phyloP scores from a whole-genome alignment of 371 early-diverging fungal species.

The Rhizomucor pusillus region DNA sequence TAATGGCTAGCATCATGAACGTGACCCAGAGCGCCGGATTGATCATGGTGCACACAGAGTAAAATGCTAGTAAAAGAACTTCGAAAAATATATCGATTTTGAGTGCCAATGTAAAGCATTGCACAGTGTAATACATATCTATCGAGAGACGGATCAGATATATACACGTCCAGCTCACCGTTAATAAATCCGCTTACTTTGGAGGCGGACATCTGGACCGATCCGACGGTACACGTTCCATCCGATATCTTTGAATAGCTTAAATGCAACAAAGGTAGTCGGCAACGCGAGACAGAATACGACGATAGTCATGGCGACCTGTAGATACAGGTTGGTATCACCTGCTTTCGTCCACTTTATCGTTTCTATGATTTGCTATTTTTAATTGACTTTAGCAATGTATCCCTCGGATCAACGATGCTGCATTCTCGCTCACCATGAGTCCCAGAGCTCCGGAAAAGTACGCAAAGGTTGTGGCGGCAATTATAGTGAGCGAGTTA shows the following conservation, averaged over 20 bases:
- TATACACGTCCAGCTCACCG: no score
- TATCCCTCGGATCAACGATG: no score
- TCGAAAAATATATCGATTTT: conserved; percentile 19
- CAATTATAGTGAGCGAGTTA: conserved; percentile 17
- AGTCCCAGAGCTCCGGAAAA: conserved; percentile 17
- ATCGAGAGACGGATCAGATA: background rate
- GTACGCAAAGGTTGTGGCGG: conserved; percentile 7
- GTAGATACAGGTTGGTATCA: conserved; percentile 12
- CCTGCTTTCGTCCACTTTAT: conserved; percentile 3
- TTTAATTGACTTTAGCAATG: no score
- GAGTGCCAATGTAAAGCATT: conserved; percentile 13
- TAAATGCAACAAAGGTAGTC: conserved; percentile 9
- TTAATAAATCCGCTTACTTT: conserved; percentile 5
- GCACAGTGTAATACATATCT: conserved; percentile 18
- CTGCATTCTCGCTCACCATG: conserved; percentile 5
- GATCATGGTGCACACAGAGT: conserved; percentile 2
- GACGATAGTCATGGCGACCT: conserved; percentile 13
- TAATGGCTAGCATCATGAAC: conserved; percentile 3
- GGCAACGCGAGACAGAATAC: conserved; percentile 10
- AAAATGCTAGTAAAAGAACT: conserved; percentile 12
- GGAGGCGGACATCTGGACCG: conserved; percentile 8
- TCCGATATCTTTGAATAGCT: conserved; percentile 10
- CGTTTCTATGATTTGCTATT: conserved; percentile 14
- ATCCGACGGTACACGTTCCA: conserved; percentile 10
- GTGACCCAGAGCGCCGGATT: conserved; percentile 2